Base-by-base conservation (phyloP, 805 yeast genomes). In the Yamadazyma akitaensis region DNA sequence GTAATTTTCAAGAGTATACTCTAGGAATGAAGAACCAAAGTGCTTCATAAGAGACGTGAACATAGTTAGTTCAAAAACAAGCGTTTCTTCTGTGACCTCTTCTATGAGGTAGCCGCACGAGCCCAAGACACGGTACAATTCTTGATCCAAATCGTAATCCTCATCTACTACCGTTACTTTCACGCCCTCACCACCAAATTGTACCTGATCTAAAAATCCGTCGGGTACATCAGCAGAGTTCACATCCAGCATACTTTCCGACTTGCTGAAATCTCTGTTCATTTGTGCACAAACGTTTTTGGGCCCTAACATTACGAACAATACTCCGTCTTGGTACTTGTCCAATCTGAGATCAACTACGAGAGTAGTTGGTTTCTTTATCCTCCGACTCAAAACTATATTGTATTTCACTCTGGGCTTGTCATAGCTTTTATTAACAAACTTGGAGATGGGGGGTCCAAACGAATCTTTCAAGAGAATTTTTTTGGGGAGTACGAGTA, bases 371-470 rank as follows among this genome's bases (percentile, higher is more conserved):
- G 53, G 46, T 25, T 53, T 24, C 40, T 69, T 67, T 24, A 81
- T 63, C 44, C 86, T 63, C 5, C 70, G 62, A 0, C 76, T 62
- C 13, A 53, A 50, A 16, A 81, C 68, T 7, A 77, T 56, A 1
- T 68, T 65, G 53, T 63, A 81, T 51, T 68, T 69, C 57, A 49
- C 68, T 46, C 75, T 62, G 9, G 77, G 75, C 48, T 73, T 76
- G 49, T 73, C 64, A 57, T 80, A 81, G 1, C 80, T 80, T 45
- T 68, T 65, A 56, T 81, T 81, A 47, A 81, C 59, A n/a, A 75
- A 49, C 26, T 31, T 42, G 30, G 28, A 39, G 43, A 46, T 46
- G 10, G 43, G 31, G n/a, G 35, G 18, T 24, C 41, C 38, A 25
- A 44, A 43, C 13, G 33, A 5, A 8, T 17, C 30, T 13, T 10